Conservation (phyloP, 352 stramenopile species). For the Thraustochytrium sp. region DNA sequence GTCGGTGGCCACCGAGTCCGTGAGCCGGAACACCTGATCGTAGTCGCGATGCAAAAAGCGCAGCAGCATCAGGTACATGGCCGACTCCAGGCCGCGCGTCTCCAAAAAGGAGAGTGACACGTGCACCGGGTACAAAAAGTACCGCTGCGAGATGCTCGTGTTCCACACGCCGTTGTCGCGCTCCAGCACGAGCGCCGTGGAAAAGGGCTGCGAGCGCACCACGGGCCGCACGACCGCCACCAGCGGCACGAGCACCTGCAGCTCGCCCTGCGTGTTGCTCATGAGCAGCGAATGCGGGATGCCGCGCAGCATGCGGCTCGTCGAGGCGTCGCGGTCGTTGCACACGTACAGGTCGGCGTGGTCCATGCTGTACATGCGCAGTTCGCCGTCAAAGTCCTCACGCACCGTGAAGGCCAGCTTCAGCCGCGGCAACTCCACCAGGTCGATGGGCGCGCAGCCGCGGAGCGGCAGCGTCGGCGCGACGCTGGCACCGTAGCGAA, state of each 20-base stretch:
- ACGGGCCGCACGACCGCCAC: slow-evolving; percentile 54
- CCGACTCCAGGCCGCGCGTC: slow-evolving; percentile 45
- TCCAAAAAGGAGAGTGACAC: slow-evolving; percentile 47
- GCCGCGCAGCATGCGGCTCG: slow-evolving; percentile 1
- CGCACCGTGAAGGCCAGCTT: slow-evolving; percentile 48
- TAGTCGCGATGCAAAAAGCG: slow-evolving; percentile 72
- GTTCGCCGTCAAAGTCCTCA: slow-evolving; percentile 46
- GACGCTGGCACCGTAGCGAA: background rate
- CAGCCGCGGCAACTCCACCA: slow-evolving; percentile 51
- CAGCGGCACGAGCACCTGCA: slow-evolving; percentile 49
- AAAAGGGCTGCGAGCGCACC: slow-evolving; percentile 69
- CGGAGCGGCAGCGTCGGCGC: background rate
- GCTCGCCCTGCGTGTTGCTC: slow-evolving; percentile 47
- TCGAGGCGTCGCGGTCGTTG: slow-evolving; percentile 38
- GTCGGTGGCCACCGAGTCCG: slow-evolving; percentile 71
- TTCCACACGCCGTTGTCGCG: slow-evolving; percentile 70
- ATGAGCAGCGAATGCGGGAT: slow-evolving; percentile 51
- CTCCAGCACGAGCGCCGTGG: slow-evolving; percentile 66
- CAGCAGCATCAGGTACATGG: slow-evolving; percentile 57
- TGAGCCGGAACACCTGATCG: slow-evolving; percentile 66
- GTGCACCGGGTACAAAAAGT: slow-evolving; percentile 51
- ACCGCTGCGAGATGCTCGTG: slow-evolving; percentile 71
- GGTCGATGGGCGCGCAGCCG: slow-evolving; percentile 34
- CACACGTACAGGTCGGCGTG: slow-evolving; percentile 18
- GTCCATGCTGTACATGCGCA: slow-evolving; percentile 50